Evolutionary conservation across 306 rosid genomes (phyloP).

Genomic region (Rosa multiflora): DNA sequence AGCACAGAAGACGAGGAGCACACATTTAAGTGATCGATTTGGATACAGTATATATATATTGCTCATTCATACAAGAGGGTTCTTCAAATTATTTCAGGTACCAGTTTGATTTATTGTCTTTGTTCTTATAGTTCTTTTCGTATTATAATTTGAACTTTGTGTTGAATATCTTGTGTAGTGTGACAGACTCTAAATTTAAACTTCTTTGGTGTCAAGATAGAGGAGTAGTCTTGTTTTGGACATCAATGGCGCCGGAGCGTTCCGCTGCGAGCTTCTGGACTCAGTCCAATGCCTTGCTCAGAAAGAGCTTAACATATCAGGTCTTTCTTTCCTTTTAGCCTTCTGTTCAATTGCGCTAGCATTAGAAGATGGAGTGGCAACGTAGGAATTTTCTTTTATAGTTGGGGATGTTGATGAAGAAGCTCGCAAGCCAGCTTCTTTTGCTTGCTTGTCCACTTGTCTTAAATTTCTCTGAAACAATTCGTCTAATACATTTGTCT

Average conservation of each 20-base stretch:
- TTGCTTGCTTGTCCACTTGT: not conserved
- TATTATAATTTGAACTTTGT: not conserved
- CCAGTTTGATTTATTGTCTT: no score
- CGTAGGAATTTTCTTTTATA: no score
- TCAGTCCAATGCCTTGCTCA: constrained; percentile 78
- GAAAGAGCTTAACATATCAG: constrained; percentile 82
- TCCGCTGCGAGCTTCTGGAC: constrained; percentile 68
- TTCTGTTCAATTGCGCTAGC: no score
- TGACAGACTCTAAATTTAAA: not conserved
- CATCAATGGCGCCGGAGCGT: constrained; percentile 39
- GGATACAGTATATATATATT: not conserved
- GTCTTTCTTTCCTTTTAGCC: constrained; percentile 20
- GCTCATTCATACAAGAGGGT: not conserved
- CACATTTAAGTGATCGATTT: not conserved
- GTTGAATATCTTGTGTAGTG: not conserved
- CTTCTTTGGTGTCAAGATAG: not conserved
- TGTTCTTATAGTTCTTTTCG: not conserved
- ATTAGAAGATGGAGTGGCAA: no score
- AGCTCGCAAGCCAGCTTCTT: not conserved
- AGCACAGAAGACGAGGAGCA: not conserved
- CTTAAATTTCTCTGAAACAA: not conserved
- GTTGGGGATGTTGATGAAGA: no score
- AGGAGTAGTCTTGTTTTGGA: not conserved
- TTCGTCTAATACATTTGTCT: not conserved
- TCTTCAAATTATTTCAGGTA: not conserved